Evolutionary conservation across 2,329 filamentous ascomycete species (phyloP).

Genomic region (Colletotrichum liriopes): DNA sequence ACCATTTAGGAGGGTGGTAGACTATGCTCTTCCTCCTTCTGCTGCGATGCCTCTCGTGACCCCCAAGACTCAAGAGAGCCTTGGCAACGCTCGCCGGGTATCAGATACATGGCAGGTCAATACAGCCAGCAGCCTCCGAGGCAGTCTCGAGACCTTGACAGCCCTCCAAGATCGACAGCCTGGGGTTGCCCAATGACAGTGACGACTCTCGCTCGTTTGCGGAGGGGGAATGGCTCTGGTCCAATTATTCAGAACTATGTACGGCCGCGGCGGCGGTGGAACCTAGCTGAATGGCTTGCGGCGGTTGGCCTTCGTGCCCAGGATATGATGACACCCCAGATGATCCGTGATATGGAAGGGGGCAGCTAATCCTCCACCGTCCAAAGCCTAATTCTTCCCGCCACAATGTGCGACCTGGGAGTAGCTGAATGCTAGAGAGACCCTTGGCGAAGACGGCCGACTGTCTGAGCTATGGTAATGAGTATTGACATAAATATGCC

Average conservation of each 20-base stretch:
- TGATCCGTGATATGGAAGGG: neutral
- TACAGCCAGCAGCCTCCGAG: neutral
- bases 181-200: neutral
- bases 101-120: neutral
- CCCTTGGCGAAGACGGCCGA: neutral
- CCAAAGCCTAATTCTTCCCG: neutral
- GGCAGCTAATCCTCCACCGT: neutral
- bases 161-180: constrained; percentile 4
- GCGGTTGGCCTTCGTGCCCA: constrained; percentile 3
- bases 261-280: constrained; percentile 1
- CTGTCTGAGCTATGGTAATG: neutral
- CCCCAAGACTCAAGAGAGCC: constrained; percentile 1
- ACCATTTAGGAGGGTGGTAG: neutral
- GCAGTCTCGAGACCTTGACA: neutral
- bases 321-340: constrained; percentile 5
- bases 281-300: neutral
- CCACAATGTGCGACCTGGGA: neutral
- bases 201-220: neutral
- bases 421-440: neutral
- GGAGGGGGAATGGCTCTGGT: constrained; percentile 3
- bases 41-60: neutral
- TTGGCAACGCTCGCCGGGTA: constrained; percentile 5
- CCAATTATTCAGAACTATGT: constrained; percentile 7
- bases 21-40: neutral
- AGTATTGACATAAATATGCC: constrained; percentile 14